Percentiles rank a stretch among this genome's conserved stretches.
Evolutionary conservation across 768 basidiomycete genomes (phyloP).

Genomic region (Serendipita indica): DNA sequence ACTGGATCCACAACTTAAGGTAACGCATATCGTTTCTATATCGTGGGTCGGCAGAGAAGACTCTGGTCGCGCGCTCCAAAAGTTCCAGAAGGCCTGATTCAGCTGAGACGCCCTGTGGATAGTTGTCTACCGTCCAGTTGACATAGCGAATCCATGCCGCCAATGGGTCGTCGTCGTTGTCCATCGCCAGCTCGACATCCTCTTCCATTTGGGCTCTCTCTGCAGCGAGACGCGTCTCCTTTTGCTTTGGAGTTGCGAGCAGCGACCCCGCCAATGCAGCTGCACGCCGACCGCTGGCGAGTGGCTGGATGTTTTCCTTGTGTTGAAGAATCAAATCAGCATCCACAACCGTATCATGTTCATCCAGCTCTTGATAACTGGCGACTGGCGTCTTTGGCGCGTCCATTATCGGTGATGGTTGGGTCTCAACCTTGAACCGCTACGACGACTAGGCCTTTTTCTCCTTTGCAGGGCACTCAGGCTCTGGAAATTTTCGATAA

Average conservation of each 20-base stretch:
- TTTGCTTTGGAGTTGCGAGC: constrained; percentile 60
- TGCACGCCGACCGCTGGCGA: constrained; percentile 63
- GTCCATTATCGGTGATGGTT: too few species aligned
- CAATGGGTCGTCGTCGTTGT: constrained; percentile 71
- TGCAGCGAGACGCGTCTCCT: constrained; percentile 51
- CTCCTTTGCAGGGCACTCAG: too few species aligned
- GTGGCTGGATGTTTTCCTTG: constrained; percentile 77
- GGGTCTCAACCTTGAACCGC: too few species aligned
- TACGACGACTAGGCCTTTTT: too few species aligned
- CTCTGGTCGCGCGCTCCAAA: constrained; percentile 67
- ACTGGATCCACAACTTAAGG: constrained; percentile 80
- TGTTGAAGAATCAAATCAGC: constrained; percentile 68
- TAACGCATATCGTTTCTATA: constrained; percentile 80
- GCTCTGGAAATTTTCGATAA: too few species aligned
- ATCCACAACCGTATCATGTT: constrained; percentile 41
- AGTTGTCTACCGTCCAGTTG: constrained; percentile 75
- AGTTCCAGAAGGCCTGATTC: constrained; percentile 64
- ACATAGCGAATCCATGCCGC: constrained; percentile 76
- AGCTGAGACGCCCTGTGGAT: constrained; percentile 57
- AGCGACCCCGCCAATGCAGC: constrained; percentile 62
- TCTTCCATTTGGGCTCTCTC: constrained; percentile 25
- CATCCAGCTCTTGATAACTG: neutral
- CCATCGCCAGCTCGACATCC: constrained; percentile 24
- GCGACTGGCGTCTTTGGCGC: constrained; percentile 1
- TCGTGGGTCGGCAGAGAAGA: constrained; percentile 66